Conservation (phyloP, 345 rosid species). For the Moringa oleifera region DNA sequence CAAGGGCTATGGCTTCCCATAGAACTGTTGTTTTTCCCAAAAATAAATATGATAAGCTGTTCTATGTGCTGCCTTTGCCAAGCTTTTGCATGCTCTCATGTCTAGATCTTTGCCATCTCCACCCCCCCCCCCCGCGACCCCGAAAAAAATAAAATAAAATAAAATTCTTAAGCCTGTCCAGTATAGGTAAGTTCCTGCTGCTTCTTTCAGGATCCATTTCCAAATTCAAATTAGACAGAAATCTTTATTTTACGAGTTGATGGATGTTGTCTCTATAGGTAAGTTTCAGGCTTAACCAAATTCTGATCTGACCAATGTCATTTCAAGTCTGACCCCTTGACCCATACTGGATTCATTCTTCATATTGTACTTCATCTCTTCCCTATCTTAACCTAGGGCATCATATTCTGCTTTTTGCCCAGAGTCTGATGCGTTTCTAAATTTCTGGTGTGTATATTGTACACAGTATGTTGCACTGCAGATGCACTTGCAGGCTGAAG, state of each 20-base stretch:
- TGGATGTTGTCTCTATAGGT: neutral
- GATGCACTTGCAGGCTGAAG: conserved; percentile 55
- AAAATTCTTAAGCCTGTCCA: neutral
- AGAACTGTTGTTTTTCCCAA: neutral
- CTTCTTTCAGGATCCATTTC: neutral
- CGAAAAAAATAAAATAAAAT: too few species aligned
- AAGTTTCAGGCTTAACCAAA: too few species aligned
- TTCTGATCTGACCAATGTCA: neutral
- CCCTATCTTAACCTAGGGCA: neutral
- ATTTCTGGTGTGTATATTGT: conserved; percentile 9
- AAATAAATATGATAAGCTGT: too few species aligned
- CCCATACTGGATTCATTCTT: neutral
- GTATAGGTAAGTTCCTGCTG: neutral
- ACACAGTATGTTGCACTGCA: conserved; percentile 67
- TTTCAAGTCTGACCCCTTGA: neutral
- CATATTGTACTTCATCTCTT: neutral
- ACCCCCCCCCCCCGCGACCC: too few species aligned
- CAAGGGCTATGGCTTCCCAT: neutral
- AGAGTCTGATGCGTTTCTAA: conserved; percentile 14
- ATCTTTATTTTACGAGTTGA: neutral
- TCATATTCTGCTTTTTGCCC: conserved; percentile 1
- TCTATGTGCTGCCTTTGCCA: too few species aligned
- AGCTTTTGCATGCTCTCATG: too few species aligned
- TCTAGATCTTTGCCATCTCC: too few species aligned
- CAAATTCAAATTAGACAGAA: neutral